Evolutionary conservation across 345 rosid species (phyloP).

Genomic region (Salix dunnii): DNA sequence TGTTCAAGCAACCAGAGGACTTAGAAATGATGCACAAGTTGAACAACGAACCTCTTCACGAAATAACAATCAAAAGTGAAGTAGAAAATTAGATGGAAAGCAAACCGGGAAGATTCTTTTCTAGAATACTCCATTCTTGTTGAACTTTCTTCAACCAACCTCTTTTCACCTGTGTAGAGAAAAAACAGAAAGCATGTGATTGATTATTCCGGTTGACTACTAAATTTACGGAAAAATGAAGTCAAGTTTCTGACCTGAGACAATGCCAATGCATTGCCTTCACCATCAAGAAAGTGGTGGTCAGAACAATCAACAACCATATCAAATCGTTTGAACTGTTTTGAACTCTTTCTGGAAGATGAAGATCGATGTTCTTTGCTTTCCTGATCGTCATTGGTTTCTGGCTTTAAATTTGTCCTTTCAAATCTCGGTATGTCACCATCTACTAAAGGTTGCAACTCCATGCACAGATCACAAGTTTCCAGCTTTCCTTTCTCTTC

Average conservation of each 20-base stretch:
- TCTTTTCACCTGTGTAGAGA: constrained; percentile 49
- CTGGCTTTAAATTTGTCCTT: constrained; percentile 20
- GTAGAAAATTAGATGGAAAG: constrained; percentile 13
- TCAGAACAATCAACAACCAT: constrained; percentile 68
- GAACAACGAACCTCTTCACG: neutral
- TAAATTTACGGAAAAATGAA: constrained; percentile 2
- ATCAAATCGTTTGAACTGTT: constrained; percentile 61
- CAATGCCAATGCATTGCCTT: constrained; percentile 35
- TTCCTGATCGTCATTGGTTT: constrained; percentile 30
- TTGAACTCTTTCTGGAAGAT: constrained; percentile 16
- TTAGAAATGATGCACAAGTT: neutral
- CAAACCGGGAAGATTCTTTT: constrained; percentile 77
- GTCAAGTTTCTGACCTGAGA: constrained; percentile 59
- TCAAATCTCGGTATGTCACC: constrained; percentile 27
- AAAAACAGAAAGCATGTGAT: constrained; percentile 4
- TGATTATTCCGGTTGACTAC: neutral
- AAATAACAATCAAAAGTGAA: neutral
- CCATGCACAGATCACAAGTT: constrained; percentile 30
- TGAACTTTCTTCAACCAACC: constrained; percentile 84
- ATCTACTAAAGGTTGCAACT: constrained; percentile 25
- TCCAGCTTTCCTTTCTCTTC: constrained; percentile 31
- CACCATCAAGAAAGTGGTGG: constrained; percentile 61
- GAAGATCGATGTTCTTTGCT: constrained; percentile 17
- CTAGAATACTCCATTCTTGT: constrained; percentile 82
- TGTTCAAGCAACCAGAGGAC: constrained; percentile 24